Evolutionary conservation across 352 stramenopile genomes (phyloP).

Genomic region (Aphanomyces euteiches): DNA sequence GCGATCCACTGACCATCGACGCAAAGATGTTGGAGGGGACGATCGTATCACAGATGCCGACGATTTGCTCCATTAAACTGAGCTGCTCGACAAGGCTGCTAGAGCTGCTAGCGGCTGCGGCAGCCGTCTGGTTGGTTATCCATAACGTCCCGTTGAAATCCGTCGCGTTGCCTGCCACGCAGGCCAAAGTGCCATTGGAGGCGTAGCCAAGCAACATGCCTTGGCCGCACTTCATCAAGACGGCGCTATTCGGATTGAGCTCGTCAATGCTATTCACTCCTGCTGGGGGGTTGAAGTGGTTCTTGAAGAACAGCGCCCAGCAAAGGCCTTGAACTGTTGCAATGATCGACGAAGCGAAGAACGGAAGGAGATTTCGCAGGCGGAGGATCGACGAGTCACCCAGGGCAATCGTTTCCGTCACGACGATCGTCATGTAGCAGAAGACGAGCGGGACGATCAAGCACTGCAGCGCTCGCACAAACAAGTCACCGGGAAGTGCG

Average conservation of each 20-base stretch:
- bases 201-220: constrained; percentile 39
- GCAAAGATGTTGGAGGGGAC: constrained; percentile 61
- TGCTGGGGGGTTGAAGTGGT: constrained; percentile 28
- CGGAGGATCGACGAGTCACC: constrained; percentile 53
- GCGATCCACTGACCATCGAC: constrained; percentile 48
- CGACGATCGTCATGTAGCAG: constrained; percentile 56
- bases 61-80: constrained; percentile 55
- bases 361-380: constrained; percentile 45
- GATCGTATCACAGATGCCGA: constrained; percentile 50
- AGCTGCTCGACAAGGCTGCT: constrained; percentile 32
- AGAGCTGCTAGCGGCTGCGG: not conserved
- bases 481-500: constrained; percentile 54
- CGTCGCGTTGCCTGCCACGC: constrained; percentile 39
- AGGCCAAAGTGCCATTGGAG: constrained; percentile 37
- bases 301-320: constrained; percentile 41
- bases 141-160: constrained; percentile 48
- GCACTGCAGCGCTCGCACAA: constrained; percentile 61
- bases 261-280: constrained; percentile 8
- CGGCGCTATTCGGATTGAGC: not conserved
- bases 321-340: constrained; percentile 46
- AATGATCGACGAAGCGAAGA: constrained; percentile 47
- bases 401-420: constrained; percentile 52
- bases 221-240: constrained; percentile 51
- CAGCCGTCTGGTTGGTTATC: constrained; percentile 5
- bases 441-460: constrained; percentile 68